phyloP scores from a whole-genome alignment of 2,329 filamentous ascomycete genomes.

The Neofusicoccum sp. region DNA sequence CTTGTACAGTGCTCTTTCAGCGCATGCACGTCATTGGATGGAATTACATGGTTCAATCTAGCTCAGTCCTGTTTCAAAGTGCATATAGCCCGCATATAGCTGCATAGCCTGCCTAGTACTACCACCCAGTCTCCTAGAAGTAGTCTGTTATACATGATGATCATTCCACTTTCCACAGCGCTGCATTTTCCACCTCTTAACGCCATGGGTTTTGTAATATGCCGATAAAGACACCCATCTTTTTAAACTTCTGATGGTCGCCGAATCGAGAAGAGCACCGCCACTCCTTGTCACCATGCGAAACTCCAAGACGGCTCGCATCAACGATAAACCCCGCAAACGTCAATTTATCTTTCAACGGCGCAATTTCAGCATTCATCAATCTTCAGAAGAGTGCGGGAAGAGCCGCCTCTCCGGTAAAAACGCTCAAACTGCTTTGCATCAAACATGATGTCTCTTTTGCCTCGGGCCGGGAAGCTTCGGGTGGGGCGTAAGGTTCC shows the following conservation, averaged over 20 bases:
- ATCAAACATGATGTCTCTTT: conserved; percentile 24
- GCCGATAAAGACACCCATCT: not conserved
- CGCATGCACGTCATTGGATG: not conserved
- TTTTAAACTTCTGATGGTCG: not conserved
- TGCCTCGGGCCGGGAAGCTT: conserved; percentile 24
- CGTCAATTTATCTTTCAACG: not conserved
- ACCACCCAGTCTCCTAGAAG: too few relatives aligned
- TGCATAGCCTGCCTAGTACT: too few relatives aligned
- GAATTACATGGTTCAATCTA: not conserved
- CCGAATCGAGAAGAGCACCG: not conserved
- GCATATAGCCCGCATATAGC: too few relatives aligned
- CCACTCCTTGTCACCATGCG: not conserved
- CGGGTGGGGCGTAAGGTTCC: conserved; percentile 1
- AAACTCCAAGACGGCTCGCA: not conserved
- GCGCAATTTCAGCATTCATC: not conserved
- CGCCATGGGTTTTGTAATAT: not conserved
- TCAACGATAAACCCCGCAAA: not conserved
- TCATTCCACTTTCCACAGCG: too few relatives aligned
- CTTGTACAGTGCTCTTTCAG: not conserved
- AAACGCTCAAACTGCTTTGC: not conserved
- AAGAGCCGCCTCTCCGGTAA: not conserved
- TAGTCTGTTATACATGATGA: too few relatives aligned
- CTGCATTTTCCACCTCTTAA: not conserved
- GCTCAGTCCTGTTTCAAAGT: too few relatives aligned
- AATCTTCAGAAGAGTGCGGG: not conserved